Base-by-base conservation (phyloP, 1,284 basidiomycete genomes). In the Mycena sp. region DNA sequence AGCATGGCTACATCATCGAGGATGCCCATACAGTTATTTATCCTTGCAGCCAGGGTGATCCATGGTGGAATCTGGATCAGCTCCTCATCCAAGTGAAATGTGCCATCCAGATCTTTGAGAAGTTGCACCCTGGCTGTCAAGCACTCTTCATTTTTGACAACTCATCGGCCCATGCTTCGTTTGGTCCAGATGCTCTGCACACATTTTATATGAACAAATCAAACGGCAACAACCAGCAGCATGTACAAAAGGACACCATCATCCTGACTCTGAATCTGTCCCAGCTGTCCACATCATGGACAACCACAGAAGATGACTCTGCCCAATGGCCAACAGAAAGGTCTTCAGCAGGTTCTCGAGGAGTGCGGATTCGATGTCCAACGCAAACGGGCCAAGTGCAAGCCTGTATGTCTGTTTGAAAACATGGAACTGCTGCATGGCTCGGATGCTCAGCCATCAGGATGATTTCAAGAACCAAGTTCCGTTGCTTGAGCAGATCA, bases 51-150 rank as follows among this genome's bases (percentile, higher is more conserved):
- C 70, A 71, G 60, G 63, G 71, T 37, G 72, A 76, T 70, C 21
- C 67, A 10, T 77, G 70, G 68, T 77, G 73, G 73, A 70, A 71
- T 41, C 56, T 51, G 25, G 41, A 63, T 12, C 68, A 77, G 54
- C 54, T 72, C 3, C 53, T 71, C 16, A 38, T 53, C 3, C 70
- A 72, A 53, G 26, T 50, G 4, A 63, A 69, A 45, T 9, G 32
- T 29, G 66, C 69, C 17, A 71, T 74, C 49, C 23, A 66, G 38
- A 67, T 72, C 45, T 66, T 66, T 49, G 51, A 66, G 14, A 29
- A 30, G 26, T 29, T 53, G 14, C 59, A 43, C 37, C 62, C 64
- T 6, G 50, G 44, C 2, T 40, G 35, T 21, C 25, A 50, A 2
- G 64, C 55, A 0, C 53, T 66, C 17, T 66, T 45, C 9, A 30